Evolutionary conservation across 805 yeast genomes (phyloP).

Genomic region (Cyberlindnera saturnus): DNA sequence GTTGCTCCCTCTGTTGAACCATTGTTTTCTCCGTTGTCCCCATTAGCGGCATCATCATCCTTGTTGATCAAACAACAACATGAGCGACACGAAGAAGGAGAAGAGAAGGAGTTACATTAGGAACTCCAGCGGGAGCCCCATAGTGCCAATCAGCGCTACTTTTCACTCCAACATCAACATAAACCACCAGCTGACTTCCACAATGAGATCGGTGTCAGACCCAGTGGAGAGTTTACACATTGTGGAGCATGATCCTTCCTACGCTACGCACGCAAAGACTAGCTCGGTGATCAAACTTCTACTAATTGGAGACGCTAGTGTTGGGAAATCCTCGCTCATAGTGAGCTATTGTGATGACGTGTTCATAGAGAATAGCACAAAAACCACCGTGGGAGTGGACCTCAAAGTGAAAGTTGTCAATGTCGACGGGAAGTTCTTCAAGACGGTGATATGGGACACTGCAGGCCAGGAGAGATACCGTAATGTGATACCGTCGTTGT

Average conservation of each 20-base stretch:
- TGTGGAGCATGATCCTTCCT: constrained; percentile 18
- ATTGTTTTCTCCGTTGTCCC: no score
- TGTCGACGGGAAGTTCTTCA: constrained; percentile 37
- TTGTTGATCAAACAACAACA: no score
- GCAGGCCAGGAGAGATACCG: constrained; percentile 47
- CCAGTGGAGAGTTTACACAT: constrained; percentile 9
- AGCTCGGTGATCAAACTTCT: constrained; percentile 29
- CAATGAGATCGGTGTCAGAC: constrained; percentile 11
- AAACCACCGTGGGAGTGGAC: constrained; percentile 42
- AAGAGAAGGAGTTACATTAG: constrained; percentile 22
- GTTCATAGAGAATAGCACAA: constrained; percentile 27
- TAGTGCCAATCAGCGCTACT: constrained; percentile 22
- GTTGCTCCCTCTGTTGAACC: no score
- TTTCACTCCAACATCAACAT: constrained; percentile 20
- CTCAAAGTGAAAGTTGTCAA: constrained; percentile 37
- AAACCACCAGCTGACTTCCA: constrained; percentile 14
- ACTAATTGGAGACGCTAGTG: constrained; percentile 41
- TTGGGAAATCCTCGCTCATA: constrained; percentile 43
- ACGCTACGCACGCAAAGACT: constrained; percentile 10
- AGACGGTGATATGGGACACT: constrained; percentile 43
- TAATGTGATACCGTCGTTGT: constrained; percentile 38
- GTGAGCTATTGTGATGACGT: constrained; percentile 35
- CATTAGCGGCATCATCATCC: no score
- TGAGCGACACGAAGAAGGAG: constrained; percentile 5
- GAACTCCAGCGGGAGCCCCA: constrained; percentile 20